Evolutionary conservation across 2,329 filamentous ascomycete genomes (phyloP).

Genomic region (Gliomastix tumulicola): DNA sequence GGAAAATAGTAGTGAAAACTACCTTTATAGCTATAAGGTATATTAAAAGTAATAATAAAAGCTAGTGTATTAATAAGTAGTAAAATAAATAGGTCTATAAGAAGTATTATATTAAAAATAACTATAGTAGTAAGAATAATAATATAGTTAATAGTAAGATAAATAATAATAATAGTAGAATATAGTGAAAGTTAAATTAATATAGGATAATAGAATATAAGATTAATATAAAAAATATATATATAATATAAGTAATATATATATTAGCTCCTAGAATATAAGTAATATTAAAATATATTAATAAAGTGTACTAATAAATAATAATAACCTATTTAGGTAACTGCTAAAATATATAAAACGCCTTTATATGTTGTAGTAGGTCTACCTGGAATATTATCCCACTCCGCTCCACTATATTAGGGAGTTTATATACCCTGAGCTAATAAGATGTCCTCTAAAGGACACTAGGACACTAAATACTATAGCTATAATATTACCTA

Average conservation of each 20-base stretch:
- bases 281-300: not conserved
- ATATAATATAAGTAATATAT: not conserved
- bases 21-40: too few relatives aligned
- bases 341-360: not conserved
- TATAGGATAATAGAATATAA: not conserved
- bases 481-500: not conserved
- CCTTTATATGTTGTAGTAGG: too few relatives aligned
- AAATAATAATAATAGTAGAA: too few relatives aligned
- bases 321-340: not conserved
- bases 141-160: too few relatives aligned
- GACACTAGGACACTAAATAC: not conserved
- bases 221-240: not conserved
- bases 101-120: constrained; percentile 1
- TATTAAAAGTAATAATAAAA: not conserved
- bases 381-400: too few relatives aligned
- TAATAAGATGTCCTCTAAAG: not conserved
- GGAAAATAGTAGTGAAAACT: not conserved
- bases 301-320: not conserved
- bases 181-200: not conserved
- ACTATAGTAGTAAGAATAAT: constrained; percentile 1
- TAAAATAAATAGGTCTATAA: constrained; percentile 3
- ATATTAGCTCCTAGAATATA: not conserved
- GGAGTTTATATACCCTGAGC: too few relatives aligned
- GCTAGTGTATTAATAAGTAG: constrained; percentile 2
- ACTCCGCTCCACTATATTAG: too few relatives aligned